Evolutionary conservation across 2,329 filamentous ascomycete species (phyloP).

Genomic region (Calcarisporium arbuscula): DNA sequence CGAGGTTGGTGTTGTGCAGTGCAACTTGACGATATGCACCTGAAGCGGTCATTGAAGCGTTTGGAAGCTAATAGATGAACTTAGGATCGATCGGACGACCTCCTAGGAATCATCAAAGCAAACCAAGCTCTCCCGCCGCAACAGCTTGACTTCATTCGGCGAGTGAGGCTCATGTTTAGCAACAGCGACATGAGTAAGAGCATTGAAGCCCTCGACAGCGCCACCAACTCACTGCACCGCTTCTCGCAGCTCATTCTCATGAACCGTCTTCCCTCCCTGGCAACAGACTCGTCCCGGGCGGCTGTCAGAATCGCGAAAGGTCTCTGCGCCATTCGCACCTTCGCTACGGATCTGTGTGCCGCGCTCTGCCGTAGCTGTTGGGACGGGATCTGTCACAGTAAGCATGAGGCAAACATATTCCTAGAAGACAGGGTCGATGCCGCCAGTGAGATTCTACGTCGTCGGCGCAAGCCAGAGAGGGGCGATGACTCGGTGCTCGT

Average conservation of each 20-base stretch:
- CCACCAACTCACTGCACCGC: slow-evolving; percentile 2
- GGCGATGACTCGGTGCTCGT: neutral
- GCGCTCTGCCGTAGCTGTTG: slow-evolving; percentile 3
- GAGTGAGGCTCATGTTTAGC: slow-evolving; percentile 2
- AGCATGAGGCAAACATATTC: slow-evolving; percentile 4
- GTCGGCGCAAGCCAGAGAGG: neutral
- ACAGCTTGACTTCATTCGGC: slow-evolving; percentile 2
- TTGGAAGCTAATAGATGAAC: neutral
- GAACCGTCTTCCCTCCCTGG: neutral
- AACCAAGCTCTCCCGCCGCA: neutral
- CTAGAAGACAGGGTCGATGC: slow-evolving; percentile 6
- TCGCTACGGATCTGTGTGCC: slow-evolving; percentile 3
- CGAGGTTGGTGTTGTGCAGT: neutral
- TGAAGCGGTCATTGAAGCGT: neutral
- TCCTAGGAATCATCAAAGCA: slow-evolving; percentile 5
- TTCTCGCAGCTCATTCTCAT: slow-evolving; percentile 6
- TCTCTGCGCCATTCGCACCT: slow-evolving; percentile 2
- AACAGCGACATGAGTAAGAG: slow-evolving; percentile 6
- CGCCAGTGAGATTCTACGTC: neutral
- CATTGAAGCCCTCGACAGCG: slow-evolving; percentile 3
- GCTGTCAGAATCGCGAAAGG: slow-evolving; percentile 1
- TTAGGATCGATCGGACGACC: slow-evolving; percentile 3
- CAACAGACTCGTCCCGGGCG: neutral
- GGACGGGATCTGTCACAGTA: slow-evolving; percentile 1
- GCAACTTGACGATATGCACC: no score